Evolutionary conservation across 306 rosid genomes (phyloP), one percentile per base, ranked within the genome.

Genomic region (Inga laurina): DNA sequence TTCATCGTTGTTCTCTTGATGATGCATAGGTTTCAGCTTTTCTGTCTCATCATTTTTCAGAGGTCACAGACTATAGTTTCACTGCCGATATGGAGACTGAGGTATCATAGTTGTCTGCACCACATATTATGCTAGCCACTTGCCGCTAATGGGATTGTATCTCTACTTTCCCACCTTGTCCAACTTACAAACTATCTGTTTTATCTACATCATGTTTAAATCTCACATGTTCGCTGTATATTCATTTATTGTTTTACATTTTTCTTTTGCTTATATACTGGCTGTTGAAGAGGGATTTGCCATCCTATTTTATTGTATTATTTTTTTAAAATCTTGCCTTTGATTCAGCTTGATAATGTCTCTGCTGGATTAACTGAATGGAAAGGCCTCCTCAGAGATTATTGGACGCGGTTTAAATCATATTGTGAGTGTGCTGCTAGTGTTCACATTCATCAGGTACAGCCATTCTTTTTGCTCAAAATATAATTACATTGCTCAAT

Each of bases 21-120:
- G 56, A 46, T 82, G 56, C 82, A 72, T 82, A 96, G 99, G 99
- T 97, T 81, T 97, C 99, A 16, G 98, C 98, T 64, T 97, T 92
- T 91, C 97, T 97, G 69, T 83, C 91, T 45, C 91, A 97, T 86
- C 92, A 94, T 91, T 97, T 97, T 81, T 89, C 98, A 7, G 98
- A 94, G 90, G 97, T 97, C 86, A 94, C 95, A 8, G 98, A 97
- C 86, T 94, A 94, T 79, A 88, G 94, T 88, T 97, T 97, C 85
- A 94, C 98, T 44, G 99, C 99, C 1, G 99, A 97, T 88, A 97
- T 97, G 99, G 99, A 97, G 89, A 89, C 89, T 39, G 99, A 94
- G 99, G 99, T 94, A 89, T 81, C 64, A 11, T 46, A 7, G 2
- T n/a, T 64, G 35, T 70, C 69, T 69, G 70, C 68, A 69, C 32